Base-by-base conservation (phyloP, 805 yeast species). In the Lipomyces spencermartinsiae region DNA sequence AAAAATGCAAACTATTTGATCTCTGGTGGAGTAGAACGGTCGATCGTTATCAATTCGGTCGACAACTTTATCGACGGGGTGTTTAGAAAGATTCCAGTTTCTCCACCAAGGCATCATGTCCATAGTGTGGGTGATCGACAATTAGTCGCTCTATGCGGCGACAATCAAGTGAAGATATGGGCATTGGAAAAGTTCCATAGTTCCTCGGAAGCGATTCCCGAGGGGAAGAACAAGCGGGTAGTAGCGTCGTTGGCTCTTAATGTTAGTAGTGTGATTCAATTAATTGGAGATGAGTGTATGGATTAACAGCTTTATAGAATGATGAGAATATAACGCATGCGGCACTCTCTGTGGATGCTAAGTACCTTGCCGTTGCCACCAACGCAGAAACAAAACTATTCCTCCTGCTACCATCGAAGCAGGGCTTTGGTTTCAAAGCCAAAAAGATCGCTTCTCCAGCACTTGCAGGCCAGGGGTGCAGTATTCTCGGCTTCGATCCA, bases 151-250 rank as follows among this genome's bases (percentile, higher is more conserved):
- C 83, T 89, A 84, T 94, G 96, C 95, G 89, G 88, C 74, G 96
- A 90, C 72, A 93, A 90, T 76, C 82, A 85, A 2, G 85, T 94
- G 55, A 92, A 92, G 76, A 82, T 95, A 10, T 95, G 98, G 98
- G 81, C 79, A 69, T 75, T 66, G 12, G 61, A 62, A n/a, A 56
- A 58, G 35, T 29, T 66, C 4, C 55, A 64, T 35, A 16, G 22
- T 14, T 46, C 58, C 7, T 46, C 51, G 16, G 65, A 61, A 19
- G 31, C 56, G 31, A 31, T 12, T 9, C 19, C 51, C 22, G 76
- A 73, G 22, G 77, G 67, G 31, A 79, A 78, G 58, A 81, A 84
- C 19, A 87, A 84, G 75, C 85, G 84, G 66, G 78, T 93, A 67
- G 87, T 90, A 1, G 83, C 90, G 63, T 91, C 91, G 78, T 35